These are phyloP conservation scores for Vicia sativa DNA, from an alignment of 306 rosid species.

Conservation along the genomic window DNA sequence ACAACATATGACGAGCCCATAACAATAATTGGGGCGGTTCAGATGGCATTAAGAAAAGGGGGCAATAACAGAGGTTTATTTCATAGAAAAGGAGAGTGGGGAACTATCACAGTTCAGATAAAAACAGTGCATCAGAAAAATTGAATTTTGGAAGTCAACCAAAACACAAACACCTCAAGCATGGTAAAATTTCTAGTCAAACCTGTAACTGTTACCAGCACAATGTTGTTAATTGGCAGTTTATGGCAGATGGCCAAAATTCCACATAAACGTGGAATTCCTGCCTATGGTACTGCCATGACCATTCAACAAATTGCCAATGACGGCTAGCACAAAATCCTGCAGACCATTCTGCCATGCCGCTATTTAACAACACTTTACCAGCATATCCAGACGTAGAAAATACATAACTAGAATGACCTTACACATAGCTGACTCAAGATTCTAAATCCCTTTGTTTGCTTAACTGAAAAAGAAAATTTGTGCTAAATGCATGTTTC, in stretches of 20 bases:
- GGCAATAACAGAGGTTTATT: neutral
- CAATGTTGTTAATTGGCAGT: neutral
- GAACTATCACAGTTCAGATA: conserved; percentile 4
- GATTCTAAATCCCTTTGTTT: conserved; percentile 5
- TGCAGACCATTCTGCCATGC: neutral
- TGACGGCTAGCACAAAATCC: neutral
- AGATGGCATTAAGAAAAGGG: conserved; percentile 33
- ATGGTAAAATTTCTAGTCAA: neutral
- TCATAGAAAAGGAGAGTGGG: neutral
- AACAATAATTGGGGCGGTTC: conserved; percentile 33
- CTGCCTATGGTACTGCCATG: neutral
- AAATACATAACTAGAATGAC: conserved; percentile 26
- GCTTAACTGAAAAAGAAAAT: conserved; percentile 6
- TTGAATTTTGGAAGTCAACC: neutral
- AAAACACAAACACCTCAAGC: conserved; percentile 3
- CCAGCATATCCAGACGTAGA: neutral
- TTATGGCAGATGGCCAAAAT: neutral
- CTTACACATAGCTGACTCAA: conserved; percentile 12
- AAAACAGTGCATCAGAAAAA: conserved; percentile 15
- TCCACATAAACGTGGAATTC: neutral
- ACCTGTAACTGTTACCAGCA: conserved; percentile 13
- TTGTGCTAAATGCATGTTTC: neutral
- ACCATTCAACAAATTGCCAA: neutral
- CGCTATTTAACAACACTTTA: neutral
- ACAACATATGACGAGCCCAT: conserved; percentile 38